phyloP scores from a whole-genome alignment of 495 filamentous ascomycete genomes.

The Penicillium roqueforti region DNA sequence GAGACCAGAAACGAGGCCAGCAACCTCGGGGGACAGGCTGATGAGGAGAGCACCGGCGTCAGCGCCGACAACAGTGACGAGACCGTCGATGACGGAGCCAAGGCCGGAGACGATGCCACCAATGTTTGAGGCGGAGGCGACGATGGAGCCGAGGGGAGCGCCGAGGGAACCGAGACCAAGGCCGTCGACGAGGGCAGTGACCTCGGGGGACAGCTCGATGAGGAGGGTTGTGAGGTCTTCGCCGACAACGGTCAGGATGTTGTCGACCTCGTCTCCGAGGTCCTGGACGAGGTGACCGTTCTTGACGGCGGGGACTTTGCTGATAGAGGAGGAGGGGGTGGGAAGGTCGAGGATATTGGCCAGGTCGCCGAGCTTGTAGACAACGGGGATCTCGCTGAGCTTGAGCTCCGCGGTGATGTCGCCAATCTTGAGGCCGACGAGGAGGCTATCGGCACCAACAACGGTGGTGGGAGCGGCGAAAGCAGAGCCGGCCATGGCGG shows the following conservation, averaged over 20 bases:
- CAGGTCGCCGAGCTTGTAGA: slow-evolving; percentile 24
- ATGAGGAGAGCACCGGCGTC: slow-evolving; percentile 22
- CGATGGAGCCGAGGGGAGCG: slow-evolving; percentile 23
- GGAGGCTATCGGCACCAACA: slow-evolving; percentile 12
- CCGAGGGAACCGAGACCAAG: slow-evolving; percentile 30
- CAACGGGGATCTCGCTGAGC: slow-evolving; percentile 17
- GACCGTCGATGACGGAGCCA: slow-evolving; percentile 27
- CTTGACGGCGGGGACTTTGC: slow-evolving; percentile 28
- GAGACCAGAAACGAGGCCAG: slow-evolving; percentile 16
- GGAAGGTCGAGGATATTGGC: slow-evolving; percentile 18
- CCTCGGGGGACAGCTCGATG: slow-evolving; percentile 33
- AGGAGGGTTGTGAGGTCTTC: slow-evolving; percentile 29
- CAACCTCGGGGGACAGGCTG: slow-evolving; percentile 8
- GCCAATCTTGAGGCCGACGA: slow-evolving; percentile 20
- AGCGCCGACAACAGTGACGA: slow-evolving; percentile 24
- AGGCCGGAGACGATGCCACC: slow-evolving; percentile 31
- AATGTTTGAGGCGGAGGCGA: slow-evolving; percentile 28
- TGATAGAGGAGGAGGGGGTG: slow-evolving; percentile 13
- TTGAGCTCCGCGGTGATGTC: slow-evolving; percentile 22
- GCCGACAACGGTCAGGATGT: slow-evolving; percentile 31
- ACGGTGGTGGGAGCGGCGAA: slow-evolving; percentile 28
- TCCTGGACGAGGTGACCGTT: slow-evolving; percentile 33
- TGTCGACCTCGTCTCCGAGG: slow-evolving; percentile 28
- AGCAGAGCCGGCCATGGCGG: slow-evolving; percentile 30
- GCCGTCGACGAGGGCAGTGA: slow-evolving; percentile 30